Evolutionary conservation across 1,284 basidiomycete species (phyloP).

Genomic region (Amylostereum areolatum): DNA sequence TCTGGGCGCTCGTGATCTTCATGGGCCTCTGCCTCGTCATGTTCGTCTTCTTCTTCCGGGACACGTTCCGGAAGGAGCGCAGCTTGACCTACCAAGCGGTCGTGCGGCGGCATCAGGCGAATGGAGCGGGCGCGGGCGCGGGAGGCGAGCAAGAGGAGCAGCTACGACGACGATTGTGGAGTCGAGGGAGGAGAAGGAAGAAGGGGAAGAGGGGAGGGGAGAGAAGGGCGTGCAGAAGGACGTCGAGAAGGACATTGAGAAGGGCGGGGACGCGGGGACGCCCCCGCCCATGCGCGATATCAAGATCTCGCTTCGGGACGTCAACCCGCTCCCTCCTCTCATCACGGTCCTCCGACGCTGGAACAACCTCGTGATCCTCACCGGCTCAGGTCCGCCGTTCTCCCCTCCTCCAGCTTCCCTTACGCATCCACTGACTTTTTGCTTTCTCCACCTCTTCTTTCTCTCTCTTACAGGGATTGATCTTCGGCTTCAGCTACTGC

Average conservation of each 20-base stretch:
- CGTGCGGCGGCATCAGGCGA: slow-evolving; percentile 24
- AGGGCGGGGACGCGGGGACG: neutral
- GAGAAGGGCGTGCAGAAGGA: neutral
- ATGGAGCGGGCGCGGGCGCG: slow-evolving; percentile 7
- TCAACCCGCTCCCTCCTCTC: slow-evolving; percentile 68
- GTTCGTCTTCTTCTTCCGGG: slow-evolving; percentile 69
- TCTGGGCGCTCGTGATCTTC: slow-evolving; percentile 75
- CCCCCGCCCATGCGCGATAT: slow-evolving; percentile 28
- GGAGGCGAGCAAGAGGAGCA: slow-evolving; percentile 6
- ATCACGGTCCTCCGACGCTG: slow-evolving; percentile 48
- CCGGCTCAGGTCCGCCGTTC: slow-evolving; percentile 55
- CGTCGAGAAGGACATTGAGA: neutral
- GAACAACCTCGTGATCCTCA: slow-evolving; percentile 64
- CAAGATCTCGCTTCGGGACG: slow-evolving; percentile 58
- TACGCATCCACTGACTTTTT: neutral
- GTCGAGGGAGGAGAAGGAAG: neutral
- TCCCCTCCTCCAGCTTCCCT: neutral
- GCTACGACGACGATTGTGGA: slow-evolving; percentile 1
- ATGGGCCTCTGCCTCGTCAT: slow-evolving; percentile 47
- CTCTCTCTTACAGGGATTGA: slow-evolving; percentile 38
- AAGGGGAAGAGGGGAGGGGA: neutral
- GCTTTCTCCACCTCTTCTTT: too few relatives aligned
- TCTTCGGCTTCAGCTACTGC: slow-evolving; percentile 71
- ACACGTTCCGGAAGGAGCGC: slow-evolving; percentile 79
- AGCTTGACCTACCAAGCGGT: slow-evolving; percentile 71